Evolutionary conservation across 441 rosid genomes (phyloP).

Genomic region (Metrosideros polymorpha): DNA sequence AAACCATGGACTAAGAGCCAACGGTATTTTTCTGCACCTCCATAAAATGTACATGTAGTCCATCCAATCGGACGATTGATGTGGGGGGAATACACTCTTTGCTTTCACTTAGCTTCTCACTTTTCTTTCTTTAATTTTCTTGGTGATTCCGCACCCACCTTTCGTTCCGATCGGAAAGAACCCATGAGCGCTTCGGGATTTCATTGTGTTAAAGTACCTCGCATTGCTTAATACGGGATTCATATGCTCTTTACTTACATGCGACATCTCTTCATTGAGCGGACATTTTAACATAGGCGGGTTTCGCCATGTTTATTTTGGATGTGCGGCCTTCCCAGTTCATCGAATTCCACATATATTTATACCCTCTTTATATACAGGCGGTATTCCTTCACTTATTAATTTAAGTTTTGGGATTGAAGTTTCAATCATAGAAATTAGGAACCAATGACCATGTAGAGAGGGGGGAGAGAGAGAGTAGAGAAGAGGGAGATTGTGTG

Average conservation of each 20-base stretch:
- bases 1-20: not conserved
- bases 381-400: fast-evolving
- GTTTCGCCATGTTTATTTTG: not conserved
- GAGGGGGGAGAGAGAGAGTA: too few species aligned
- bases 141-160: not conserved
- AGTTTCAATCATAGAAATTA: not conserved
- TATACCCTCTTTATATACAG: not conserved
- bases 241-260: not conserved
- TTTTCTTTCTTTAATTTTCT: not conserved
- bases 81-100: not conserved
- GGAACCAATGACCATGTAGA: not conserved
- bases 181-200: not conserved
- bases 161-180: not conserved
- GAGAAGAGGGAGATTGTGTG: not conserved
- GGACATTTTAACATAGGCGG: fast-evolving
- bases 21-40: not conserved
- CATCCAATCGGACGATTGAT: not conserved
- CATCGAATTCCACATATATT: not conserved
- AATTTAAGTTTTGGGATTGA: fast-evolving
- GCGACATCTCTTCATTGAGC: not conserved
- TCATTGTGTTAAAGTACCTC: not conserved
- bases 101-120: not conserved
- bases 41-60: too few species aligned
- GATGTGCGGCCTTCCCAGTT: fast-evolving
- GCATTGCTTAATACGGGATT: too few species aligned